These are phyloP conservation scores for Lasiodiplodia hormozganensis DNA, from an alignment of 2,329 filamentous ascomycete genomes.

Conservation along the genomic window DNA sequence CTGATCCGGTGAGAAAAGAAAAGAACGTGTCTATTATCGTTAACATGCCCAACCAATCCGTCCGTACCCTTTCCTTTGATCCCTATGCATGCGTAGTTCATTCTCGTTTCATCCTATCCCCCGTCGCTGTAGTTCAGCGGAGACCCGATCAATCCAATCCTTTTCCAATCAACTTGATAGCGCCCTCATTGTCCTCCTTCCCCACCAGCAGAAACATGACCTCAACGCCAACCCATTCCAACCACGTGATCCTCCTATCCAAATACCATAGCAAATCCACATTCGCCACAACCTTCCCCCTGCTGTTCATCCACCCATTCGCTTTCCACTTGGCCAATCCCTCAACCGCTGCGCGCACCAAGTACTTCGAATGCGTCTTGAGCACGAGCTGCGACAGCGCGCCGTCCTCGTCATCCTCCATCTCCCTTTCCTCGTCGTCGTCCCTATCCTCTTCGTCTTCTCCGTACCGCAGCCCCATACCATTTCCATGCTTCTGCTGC, in stretches of 20 bases:
- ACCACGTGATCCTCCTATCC: conserved; percentile 16
- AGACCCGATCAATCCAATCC: background rate
- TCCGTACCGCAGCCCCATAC: background rate
- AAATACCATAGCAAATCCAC: conserved; percentile 16
- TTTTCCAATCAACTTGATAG: conserved; percentile 2
- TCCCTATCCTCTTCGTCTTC: background rate
- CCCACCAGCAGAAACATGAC: conserved; percentile 15
- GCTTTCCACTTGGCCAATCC: conserved; percentile 4
- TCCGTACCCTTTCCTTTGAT: background rate
- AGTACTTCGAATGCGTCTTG: conserved; percentile 14
- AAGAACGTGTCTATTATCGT: background rate
- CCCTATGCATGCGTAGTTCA: background rate
- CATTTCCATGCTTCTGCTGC: background rate
- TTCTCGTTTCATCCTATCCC: background rate
- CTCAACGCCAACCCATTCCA: conserved; percentile 15
- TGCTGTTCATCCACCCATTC: conserved; percentile 13
- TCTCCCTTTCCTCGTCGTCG: background rate
- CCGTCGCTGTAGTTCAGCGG: background rate
- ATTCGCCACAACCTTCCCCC: conserved; percentile 12
- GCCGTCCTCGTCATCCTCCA: background rate
- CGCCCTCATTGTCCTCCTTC: conserved; percentile 15
- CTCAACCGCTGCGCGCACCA: background rate
- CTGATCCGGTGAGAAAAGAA: background rate
- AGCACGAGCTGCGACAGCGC: conserved; percentile 13
- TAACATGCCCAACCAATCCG: background rate